Conservation (phyloP, 495 filamentous ascomycete species). For the Ascobolus immersus region DNA sequence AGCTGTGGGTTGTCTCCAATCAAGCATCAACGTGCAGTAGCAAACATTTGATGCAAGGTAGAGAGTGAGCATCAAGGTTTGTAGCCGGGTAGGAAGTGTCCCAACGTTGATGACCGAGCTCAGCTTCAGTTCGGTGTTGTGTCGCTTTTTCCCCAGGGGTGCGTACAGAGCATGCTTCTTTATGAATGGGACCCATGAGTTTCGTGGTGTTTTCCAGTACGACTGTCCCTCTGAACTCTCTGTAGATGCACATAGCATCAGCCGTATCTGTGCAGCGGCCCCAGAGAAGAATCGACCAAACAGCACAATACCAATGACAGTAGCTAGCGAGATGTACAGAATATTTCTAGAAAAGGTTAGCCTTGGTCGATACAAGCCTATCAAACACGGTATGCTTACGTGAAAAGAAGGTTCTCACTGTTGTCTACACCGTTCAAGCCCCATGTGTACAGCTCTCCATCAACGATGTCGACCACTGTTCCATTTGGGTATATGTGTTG, state of each 20-base stretch:
- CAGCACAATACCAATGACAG: slow-evolving; percentile 5
- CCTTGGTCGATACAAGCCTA: slow-evolving; percentile 2
- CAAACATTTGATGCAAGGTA: slow-evolving; percentile 38
- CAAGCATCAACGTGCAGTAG: slow-evolving; percentile 40
- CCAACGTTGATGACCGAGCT: slow-evolving; percentile 60
- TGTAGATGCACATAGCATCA: slow-evolving; percentile 6
- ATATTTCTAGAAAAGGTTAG: slow-evolving; percentile 6
- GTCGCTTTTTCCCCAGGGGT: slow-evolving; percentile 52
- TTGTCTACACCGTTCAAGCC: slow-evolving; percentile 16
- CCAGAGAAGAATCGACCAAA: slow-evolving; percentile 1
- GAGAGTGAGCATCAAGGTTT: slow-evolving; percentile 39
- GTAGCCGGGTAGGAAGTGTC: slow-evolving; percentile 61
- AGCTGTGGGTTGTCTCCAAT: slow-evolving; percentile 19
- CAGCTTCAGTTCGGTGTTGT: slow-evolving; percentile 65
- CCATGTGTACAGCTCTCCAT: slow-evolving; percentile 8
- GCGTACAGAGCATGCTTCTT: slow-evolving; percentile 69
- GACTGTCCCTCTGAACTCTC: slow-evolving; percentile 1
- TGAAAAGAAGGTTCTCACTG: slow-evolving; percentile 14
- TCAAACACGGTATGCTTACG: slow-evolving; percentile 10
- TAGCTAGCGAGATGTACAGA: slow-evolving; percentile 10
- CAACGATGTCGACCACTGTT: too few relatives aligned
- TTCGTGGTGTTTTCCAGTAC: slow-evolving; percentile 10
- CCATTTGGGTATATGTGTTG: too few relatives aligned
- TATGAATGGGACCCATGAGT: slow-evolving; percentile 26
- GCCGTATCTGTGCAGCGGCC: slow-evolving; percentile 3